phyloP scores from a whole-genome alignment of 2,329 filamentous ascomycete genomes.

The Fusarium poae region DNA sequence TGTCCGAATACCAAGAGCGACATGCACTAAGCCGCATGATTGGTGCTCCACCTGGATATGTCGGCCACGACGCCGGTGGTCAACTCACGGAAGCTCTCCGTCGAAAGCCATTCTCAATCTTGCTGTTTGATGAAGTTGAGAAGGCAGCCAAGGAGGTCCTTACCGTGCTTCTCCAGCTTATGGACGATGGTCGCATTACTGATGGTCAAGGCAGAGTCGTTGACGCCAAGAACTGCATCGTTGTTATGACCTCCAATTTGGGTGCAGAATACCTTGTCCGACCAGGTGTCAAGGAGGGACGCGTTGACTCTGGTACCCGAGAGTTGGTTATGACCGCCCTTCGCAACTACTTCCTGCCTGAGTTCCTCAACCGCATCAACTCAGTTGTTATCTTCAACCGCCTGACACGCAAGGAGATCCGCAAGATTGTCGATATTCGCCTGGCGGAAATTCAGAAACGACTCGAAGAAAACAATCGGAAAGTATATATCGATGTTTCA shows the following conservation, averaged over 20 bases:
- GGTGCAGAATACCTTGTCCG: conserved; percentile 94
- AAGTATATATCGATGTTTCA: conserved; percentile 85
- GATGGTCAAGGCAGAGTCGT: conserved; percentile 96
- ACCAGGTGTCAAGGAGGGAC: conserved; percentile 81
- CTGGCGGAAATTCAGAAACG: conserved; percentile 91
- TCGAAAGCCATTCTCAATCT: conserved; percentile 95
- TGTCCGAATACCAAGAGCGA: conserved; percentile 99
- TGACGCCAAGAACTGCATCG: conserved; percentile 97
- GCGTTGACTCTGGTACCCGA: conserved; percentile 85
- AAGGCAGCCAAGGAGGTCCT: conserved; percentile 98
- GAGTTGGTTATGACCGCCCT: conserved; percentile 93
- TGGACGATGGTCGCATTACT: conserved; percentile 98
- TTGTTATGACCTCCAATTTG: conserved; percentile 98
- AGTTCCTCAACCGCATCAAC: conserved; percentile 98
- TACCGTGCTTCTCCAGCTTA: conserved; percentile 97
- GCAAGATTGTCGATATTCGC: conserved; percentile 94
- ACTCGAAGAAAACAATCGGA: conserved; percentile 84
- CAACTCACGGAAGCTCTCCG: conserved; percentile 96
- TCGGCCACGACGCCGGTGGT: conserved; percentile 94
- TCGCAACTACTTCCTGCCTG: conserved; percentile 95
- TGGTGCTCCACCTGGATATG: conserved; percentile 94
- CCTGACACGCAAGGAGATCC: conserved; percentile 88
- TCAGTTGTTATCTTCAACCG: conserved; percentile 99
- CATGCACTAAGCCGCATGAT: conserved; percentile 98
- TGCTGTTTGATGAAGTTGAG: conserved; percentile 97